Base-by-base conservation (phyloP, 164 flowering plant genomes). In the Chimonanthus salicifolius region DNA sequence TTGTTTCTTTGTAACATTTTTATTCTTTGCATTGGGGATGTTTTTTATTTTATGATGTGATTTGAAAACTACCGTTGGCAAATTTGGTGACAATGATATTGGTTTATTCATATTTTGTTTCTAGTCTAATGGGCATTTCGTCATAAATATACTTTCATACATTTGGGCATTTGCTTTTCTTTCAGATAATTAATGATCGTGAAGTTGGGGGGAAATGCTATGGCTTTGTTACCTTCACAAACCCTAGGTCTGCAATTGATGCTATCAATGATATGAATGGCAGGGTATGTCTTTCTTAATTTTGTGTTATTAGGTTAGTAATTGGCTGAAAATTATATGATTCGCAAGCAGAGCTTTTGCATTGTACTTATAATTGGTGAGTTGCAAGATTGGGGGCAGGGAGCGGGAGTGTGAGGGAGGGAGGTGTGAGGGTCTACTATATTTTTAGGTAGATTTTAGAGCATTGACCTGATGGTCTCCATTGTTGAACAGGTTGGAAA, bases 251-350 rank as follows among this genome's bases (percentile, higher is more conserved):
- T 51, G 97, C 92, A 11, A 47, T 79, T 63, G 85, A 87, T 85
- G 98, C 99, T 63, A 93, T 95, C 70, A 79, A 71, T 67, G 94
- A 89, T 58, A 95, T 95, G 99, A 79, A 95, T 86, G 99, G 98
- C 48, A 84, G 86, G 90, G 99, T 95, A 88, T 75, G 83, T 68
- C 54, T 58, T 66, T 69, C 43, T 78, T 68, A 45, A 64, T 50
- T n/a, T 70, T 67, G 10, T 50, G 6, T 16, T 2, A 48, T 44
- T 45, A 21, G 7, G 20, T 16, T 20, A 9, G 33, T 33, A 33
- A 33, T 33, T 33, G 33, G 33, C 33, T 50, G 46, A 5, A 3
- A n/a, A 54, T 11, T 54, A 11, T 54, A n/a, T 54, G 16, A 54
- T 54, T n/a, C 60, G 8, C 16, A n/a, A 54, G 11, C 60, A 13